phyloP scores from a whole-genome alignment of 176 grass and related monocot species.

The Musa schizocarpa region DNA sequence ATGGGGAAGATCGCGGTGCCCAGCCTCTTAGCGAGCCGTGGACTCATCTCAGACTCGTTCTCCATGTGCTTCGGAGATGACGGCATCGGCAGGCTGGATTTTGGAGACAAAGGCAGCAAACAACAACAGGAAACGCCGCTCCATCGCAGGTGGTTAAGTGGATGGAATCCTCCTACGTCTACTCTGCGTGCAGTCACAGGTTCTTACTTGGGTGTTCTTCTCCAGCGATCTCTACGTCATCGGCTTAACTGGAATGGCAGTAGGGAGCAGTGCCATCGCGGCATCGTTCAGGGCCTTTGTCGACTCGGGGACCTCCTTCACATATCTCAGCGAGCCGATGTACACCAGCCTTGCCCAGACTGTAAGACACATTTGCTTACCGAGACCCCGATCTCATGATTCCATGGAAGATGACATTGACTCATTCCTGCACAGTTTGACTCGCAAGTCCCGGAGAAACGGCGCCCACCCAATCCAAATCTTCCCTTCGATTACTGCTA shows the following conservation, averaged over 20 bases:
- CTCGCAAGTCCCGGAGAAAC: conserved; percentile 18
- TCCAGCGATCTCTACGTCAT: conserved; percentile 33
- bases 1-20: conserved; percentile 59
- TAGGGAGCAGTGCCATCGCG: conserved; percentile 37
- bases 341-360: conserved; percentile 57
- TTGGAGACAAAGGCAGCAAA: conserved; percentile 62
- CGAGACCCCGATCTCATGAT: no score
- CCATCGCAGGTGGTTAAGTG: not conserved
- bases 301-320: conserved; percentile 80
- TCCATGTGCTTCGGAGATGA: conserved; percentile 82
- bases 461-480: not conserved
- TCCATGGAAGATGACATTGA: no score
- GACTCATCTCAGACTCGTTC: conserved; percentile 55
- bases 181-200: conserved; percentile 29
- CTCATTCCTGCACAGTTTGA: conserved; percentile 11
- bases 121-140: conserved; percentile 71
- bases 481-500: conserved; percentile 40
- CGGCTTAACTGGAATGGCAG: conserved; percentile 29
- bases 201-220: no score
- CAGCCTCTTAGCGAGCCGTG: conserved; percentile 52
- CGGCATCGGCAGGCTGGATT: conserved; percentile 67
- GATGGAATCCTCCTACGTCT: not conserved
- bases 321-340: conserved; percentile 58
- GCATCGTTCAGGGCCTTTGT: conserved; percentile 51
- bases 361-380: conserved; percentile 27